phyloP scores from a whole-genome alignment of 345 rosid genomes.

The Heritiera fomes region DNA sequence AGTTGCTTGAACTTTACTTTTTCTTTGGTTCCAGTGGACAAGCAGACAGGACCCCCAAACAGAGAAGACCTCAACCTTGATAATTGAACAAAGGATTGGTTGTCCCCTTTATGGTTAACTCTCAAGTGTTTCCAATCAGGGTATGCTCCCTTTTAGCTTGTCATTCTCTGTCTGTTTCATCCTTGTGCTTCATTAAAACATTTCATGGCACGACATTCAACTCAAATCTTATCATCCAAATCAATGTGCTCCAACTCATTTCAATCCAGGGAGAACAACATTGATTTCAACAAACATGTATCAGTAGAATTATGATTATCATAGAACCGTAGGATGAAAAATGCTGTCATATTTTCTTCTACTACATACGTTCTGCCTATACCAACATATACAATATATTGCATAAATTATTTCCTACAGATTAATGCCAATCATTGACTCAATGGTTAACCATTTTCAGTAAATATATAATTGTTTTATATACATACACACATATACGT shows the following conservation, averaged over 20 bases:
- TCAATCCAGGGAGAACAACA: not conserved
- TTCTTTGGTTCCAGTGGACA: conserved; percentile 20
- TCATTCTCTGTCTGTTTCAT: conserved; percentile 24
- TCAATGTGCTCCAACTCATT: not conserved
- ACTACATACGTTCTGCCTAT: not conserved
- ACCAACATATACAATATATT: no score
- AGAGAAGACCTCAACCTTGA: conserved; percentile 27
- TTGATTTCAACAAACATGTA: not conserved
- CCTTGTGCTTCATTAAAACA: conserved; percentile 10
- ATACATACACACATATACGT: not conserved
- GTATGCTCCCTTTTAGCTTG: conserved; percentile 31
- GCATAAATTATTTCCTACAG: no score
- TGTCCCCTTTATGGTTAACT: conserved; percentile 35
- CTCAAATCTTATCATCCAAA: not conserved
- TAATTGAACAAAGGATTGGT: conserved; percentile 24
- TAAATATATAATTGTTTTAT: no score
- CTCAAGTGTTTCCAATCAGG: conserved; percentile 31
- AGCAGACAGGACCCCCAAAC: conserved; percentile 6
- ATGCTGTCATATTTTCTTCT: not conserved
- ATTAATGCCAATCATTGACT: no score
- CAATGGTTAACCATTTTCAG: no score
- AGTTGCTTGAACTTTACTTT: conserved; percentile 52
- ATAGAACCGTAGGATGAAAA: not conserved
- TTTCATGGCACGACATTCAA: conserved; percentile 1
- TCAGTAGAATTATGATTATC: not conserved